Evolutionary conservation across 148 eudicot genomes (phyloP).

Genomic region (Drosera capensis): DNA sequence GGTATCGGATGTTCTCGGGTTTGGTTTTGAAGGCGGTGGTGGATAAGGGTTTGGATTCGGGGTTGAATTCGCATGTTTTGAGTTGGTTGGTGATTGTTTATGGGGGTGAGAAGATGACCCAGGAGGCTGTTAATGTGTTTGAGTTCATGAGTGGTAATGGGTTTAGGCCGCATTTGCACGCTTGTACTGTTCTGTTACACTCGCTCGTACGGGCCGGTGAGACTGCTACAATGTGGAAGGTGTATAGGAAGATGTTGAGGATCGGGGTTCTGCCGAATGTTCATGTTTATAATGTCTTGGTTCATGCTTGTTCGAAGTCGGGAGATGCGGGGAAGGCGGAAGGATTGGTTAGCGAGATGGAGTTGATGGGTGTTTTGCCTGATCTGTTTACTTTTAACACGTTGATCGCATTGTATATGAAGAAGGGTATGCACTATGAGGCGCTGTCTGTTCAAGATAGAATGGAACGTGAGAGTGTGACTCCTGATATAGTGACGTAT

Average conservation of each 20-base stretch:
- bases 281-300: constrained; percentile 64
- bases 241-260: constrained; percentile 56
- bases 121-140: constrained; percentile 73
- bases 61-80: constrained; percentile 57
- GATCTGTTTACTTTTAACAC: constrained; percentile 80
- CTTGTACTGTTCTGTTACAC: constrained; percentile 70
- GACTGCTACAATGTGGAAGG: constrained; percentile 52
- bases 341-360: constrained; percentile 60
- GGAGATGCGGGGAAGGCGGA: constrained; percentile 69
- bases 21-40: constrained; percentile 52
- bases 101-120: constrained; percentile 48
- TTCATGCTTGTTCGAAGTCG: constrained; percentile 76
- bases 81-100: constrained; percentile 87
- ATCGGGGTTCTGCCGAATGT: constrained; percentile 60
- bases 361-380: constrained; percentile 36
- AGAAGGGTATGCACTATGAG: constrained; percentile 77
- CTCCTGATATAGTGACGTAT: constrained; percentile 73
- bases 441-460: constrained; percentile 66
- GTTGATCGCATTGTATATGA: constrained; percentile 66
- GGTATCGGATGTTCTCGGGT: constrained; percentile 46
- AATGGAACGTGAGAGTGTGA: constrained; percentile 52
- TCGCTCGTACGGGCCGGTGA: constrained; percentile 54
- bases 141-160: constrained; percentile 62
- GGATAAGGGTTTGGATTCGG: constrained; percentile 16
- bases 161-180: constrained; percentile 53